phyloP scores from a whole-genome alignment of 257 asterid genomes.

The Jaltomata sinuosa region DNA sequence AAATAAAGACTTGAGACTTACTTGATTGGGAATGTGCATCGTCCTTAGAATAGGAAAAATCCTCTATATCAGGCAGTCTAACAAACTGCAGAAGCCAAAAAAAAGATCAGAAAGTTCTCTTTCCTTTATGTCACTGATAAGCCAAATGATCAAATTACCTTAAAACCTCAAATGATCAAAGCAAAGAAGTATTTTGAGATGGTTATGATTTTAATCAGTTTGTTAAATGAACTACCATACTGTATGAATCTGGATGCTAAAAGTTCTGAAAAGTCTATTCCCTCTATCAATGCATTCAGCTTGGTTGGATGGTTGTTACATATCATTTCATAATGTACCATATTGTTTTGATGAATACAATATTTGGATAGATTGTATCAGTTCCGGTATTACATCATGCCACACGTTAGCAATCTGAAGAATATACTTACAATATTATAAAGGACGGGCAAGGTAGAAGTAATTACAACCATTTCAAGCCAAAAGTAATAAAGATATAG shows the following conservation, averaged over 20 bases:
- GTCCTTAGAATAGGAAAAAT: conserved; percentile 54
- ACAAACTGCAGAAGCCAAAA: conserved; percentile 32
- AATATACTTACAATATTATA: not conserved
- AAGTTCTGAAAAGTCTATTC: not conserved
- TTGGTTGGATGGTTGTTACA: too few species aligned
- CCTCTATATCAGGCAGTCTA: conserved; percentile 75
- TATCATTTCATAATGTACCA: too few species aligned
- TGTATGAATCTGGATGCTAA: not conserved
- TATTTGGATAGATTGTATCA: too few species aligned
- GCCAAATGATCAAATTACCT: not conserved
- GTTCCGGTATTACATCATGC: not conserved
- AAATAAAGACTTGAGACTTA: conserved; percentile 25
- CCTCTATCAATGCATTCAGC: not conserved
- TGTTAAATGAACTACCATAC: not conserved
- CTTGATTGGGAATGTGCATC: conserved; percentile 27
- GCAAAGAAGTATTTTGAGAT: not conserved
- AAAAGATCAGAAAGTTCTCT: not conserved
- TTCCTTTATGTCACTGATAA: not conserved
- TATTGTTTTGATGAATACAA: too few species aligned
- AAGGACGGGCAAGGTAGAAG: not conserved
- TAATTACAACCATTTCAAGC: not conserved
- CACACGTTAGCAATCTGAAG: not conserved
- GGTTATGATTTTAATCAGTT: not conserved
- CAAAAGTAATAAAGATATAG: not conserved
- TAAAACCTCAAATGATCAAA: not conserved